Evolutionary conservation across 257 asterid species (phyloP).

Genomic region (Salvia splendens): DNA sequence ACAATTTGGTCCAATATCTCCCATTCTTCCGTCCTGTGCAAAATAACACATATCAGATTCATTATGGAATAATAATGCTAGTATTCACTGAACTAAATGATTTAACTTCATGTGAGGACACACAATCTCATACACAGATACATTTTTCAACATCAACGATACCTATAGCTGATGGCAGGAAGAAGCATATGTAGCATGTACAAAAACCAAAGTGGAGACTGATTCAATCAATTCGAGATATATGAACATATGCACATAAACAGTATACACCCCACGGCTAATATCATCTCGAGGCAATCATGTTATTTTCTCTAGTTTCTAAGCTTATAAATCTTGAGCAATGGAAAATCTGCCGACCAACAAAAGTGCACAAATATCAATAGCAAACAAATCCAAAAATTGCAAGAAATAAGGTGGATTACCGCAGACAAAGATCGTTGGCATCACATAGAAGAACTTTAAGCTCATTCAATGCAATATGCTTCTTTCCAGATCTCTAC

Average conservation of each 20-base stretch:
- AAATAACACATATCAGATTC: conserved; percentile 26
- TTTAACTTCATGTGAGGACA: not conserved
- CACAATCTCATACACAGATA: not conserved
- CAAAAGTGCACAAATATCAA: conserved; percentile 4
- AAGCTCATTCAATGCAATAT: conserved; percentile 55
- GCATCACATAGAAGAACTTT: conserved; percentile 59
- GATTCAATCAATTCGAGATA: not conserved
- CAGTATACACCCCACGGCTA: too few species aligned
- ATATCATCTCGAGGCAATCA: too few species aligned
- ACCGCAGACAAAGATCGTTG: conserved; percentile 70
- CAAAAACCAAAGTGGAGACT: not conserved
- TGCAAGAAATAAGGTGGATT: conserved; percentile 31
- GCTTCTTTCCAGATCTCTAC: conserved; percentile 65
- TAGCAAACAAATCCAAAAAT: not conserved
- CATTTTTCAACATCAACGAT: not conserved
- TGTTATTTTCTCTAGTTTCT: too few species aligned
- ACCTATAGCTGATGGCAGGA: conserved; percentile 6
- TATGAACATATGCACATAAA: not conserved
- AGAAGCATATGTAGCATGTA: not conserved
- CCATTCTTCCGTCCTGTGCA: conserved; percentile 76
- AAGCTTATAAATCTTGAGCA: conserved; percentile 8
- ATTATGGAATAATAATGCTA: conserved; percentile 3
- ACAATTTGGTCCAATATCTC: conserved; percentile 57
- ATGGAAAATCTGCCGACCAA: not conserved
- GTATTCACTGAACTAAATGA: conserved; percentile 15